Percentiles rank a stretch among this genome's conserved stretches.
Conservation (phyloP, 345 rosid species). For the Linum lewisii region DNA sequence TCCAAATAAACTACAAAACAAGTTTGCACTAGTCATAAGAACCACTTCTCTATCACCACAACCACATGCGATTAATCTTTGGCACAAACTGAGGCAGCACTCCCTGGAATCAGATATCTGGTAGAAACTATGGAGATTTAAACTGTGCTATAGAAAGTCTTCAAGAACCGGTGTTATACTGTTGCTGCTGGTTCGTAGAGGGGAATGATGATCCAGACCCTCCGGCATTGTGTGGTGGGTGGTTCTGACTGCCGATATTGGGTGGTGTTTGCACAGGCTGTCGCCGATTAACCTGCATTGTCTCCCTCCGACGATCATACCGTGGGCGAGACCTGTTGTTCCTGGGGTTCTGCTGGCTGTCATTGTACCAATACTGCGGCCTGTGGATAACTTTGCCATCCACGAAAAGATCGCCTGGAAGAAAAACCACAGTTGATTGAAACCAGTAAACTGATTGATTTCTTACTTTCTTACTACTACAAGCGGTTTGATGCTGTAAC, state of each 20-base stretch:
- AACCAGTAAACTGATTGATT: neutral
- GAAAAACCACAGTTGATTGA: constrained; percentile 1
- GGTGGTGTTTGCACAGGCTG: constrained; percentile 20
- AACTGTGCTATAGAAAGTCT: neutral
- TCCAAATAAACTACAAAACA: no score
- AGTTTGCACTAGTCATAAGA: no score
- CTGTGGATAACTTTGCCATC: constrained; percentile 88
- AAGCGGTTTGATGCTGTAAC: neutral
- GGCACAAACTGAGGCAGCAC: no score
- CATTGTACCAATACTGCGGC: constrained; percentile 59
- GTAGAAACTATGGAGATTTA: neutral
- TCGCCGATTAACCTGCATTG: constrained; percentile 69
- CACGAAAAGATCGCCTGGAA: constrained; percentile 63
- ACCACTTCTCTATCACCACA: no score
- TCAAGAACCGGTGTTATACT: neutral
- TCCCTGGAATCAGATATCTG: no score
- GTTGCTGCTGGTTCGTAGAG: neutral
- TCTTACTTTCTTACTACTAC: neutral
- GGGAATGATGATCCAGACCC: neutral
- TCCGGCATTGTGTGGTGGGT: neutral
- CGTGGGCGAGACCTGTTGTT: constrained; percentile 50
- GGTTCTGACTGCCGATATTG: neutral
- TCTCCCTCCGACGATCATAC: constrained; percentile 60
- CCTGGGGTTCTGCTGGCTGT: constrained; percentile 49
- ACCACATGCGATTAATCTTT: no score